These are phyloP conservation scores for Parafenestella ontariensis DNA, from an alignment of 2,329 filamentous ascomycete species.

Conservation along the genomic window DNA sequence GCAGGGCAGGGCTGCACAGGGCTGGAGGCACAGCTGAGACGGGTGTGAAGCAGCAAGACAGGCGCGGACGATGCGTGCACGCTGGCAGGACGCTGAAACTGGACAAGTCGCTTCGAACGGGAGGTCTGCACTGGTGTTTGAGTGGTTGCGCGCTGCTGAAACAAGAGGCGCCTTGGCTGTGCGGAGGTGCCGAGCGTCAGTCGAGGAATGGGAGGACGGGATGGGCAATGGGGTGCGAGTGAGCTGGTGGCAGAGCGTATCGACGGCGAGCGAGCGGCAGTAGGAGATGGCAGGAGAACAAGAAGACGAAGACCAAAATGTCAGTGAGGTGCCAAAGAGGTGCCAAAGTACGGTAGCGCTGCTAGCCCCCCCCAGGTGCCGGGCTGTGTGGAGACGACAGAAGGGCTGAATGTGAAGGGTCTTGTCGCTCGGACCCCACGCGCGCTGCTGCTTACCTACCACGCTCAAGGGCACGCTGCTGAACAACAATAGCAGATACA, in stretches of 20 bases:
- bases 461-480: neutral
- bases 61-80: constrained; percentile 7
- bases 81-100: constrained; percentile 24
- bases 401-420: constrained; percentile 10
- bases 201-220: neutral
- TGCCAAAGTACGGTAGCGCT: constrained; percentile 18
- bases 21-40: constrained; percentile 42
- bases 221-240: neutral
- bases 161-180: constrained; percentile 28
- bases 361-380: constrained; percentile 5
- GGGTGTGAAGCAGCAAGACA: constrained; percentile 28
- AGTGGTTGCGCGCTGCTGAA: constrained; percentile 31
- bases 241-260: neutral
- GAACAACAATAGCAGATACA: neutral
- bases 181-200: constrained; percentile 27
- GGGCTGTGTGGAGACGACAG: constrained; percentile 21
- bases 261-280: constrained; percentile 7
- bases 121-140: too few species aligned
- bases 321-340: too few species aligned
- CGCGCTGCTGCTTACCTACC: neutral
- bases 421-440: neutral
- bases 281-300: neutral
- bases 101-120: constrained; percentile 14
- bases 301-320: neutral
- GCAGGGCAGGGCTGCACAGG: constrained; percentile 25